phyloP scores from a whole-genome alignment of 2,329 filamentous ascomycete genomes.

The Botryotinia narcissicola region DNA sequence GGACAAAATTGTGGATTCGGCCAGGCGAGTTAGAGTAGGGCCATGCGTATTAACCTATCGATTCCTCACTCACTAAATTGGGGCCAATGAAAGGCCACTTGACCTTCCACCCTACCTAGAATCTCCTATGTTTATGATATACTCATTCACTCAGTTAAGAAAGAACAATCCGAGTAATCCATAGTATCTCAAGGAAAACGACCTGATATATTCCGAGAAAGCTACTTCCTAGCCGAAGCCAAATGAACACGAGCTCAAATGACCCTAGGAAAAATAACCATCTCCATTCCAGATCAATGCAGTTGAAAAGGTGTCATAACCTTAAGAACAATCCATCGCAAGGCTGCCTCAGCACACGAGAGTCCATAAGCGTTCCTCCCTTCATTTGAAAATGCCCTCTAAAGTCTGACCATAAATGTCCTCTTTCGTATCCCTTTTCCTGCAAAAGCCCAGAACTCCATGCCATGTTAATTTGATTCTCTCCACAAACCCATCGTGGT shows the following conservation, averaged over 20 bases:
- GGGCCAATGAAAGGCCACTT: not conserved
- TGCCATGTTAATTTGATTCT: constrained; percentile 20
- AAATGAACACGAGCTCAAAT: constrained; percentile 14
- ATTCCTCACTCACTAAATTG: not conserved
- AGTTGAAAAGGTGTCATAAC: constrained; percentile 12
- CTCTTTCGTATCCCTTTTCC: constrained; percentile 15
- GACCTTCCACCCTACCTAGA: not conserved
- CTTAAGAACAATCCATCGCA: constrained; percentile 18
- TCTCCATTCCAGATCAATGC: constrained; percentile 21
- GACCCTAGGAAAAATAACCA: constrained; percentile 16
- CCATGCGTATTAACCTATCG: not conserved
- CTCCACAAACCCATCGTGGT: constrained; percentile 12
- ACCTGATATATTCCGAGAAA: constrained; percentile 22
- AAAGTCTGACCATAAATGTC: constrained; percentile 15
- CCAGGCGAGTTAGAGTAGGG: not conserved
- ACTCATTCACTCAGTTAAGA: constrained; percentile 11
- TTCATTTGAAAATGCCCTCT: constrained; percentile 19
- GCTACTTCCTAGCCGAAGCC: constrained; percentile 19
- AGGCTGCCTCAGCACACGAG: constrained; percentile 18
- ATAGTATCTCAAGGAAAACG: constrained; percentile 16
- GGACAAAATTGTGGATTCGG: not conserved
- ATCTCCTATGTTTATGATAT: not conserved
- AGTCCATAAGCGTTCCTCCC: constrained; percentile 17
- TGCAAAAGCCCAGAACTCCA: constrained; percentile 24
- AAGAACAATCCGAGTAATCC: not conserved